Conservation (phyloP, 164 flowering plant genomes). For the Umbilicus rupestris region DNA sequence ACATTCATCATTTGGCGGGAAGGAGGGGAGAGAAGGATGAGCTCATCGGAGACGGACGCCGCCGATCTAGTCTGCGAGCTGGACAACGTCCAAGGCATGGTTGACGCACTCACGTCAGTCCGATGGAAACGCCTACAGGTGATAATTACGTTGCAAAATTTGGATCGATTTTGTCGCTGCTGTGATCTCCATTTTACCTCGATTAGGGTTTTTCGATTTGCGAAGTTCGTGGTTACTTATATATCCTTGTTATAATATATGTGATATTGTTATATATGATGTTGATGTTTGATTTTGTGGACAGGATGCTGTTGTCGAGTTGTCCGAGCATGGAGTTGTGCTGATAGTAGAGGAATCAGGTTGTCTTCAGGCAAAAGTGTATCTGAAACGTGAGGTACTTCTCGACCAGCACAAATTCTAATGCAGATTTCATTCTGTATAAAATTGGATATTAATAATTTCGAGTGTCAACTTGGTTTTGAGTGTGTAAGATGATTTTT, state of each 20-base stretch:
- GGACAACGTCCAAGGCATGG: slow-evolving; percentile 84
- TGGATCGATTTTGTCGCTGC: background rate
- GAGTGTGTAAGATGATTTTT: background rate
- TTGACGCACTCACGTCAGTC: slow-evolving; percentile 82
- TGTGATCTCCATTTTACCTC: background rate
- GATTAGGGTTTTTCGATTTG: slow-evolving; percentile 11
- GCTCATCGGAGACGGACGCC: slow-evolving; percentile 39
- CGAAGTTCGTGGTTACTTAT: background rate
- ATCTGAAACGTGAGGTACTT: slow-evolving; percentile 76
- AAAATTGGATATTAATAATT: too few relatives aligned
- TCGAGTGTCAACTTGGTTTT: background rate
- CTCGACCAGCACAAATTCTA: background rate
- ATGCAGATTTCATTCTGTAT: background rate
- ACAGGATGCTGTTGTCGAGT: slow-evolving; percentile 76
- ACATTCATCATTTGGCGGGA: slow-evolving; percentile 41
- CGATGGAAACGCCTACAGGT: slow-evolving; percentile 95
- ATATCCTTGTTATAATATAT: background rate
- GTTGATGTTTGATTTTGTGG: background rate
- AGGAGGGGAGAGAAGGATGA: slow-evolving; percentile 26
- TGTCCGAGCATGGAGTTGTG: slow-evolving; percentile 86
- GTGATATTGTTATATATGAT: background rate
- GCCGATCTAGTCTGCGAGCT: slow-evolving; percentile 70
- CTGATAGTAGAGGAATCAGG: slow-evolving; percentile 78
- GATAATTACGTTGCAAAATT: too few relatives aligned
- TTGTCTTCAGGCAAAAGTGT: slow-evolving; percentile 95